These are phyloP conservation scores for Ramalina intermedia DNA, from an alignment of 495 filamentous ascomycete genomes.

Conservation along the genomic window DNA sequence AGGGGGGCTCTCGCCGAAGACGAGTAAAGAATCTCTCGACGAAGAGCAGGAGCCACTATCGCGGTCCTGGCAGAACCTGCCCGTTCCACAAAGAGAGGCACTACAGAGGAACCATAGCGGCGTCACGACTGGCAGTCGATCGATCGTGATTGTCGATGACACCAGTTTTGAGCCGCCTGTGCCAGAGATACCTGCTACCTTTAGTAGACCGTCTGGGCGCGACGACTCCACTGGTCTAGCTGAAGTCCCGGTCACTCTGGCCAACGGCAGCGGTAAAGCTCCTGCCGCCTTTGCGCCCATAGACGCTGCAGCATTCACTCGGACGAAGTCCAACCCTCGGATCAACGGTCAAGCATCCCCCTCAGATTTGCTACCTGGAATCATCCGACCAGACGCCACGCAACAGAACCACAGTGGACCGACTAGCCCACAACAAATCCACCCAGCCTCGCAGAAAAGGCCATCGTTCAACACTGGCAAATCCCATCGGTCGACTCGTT, in stretches of 20 bases:
- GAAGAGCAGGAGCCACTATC: conserved; percentile 12
- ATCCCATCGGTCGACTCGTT: conserved; percentile 10
- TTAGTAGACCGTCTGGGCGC: background rate
- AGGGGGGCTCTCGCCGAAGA: background rate
- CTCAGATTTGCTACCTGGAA: conserved; percentile 5
- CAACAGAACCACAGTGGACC: background rate
- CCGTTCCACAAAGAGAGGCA: conserved; percentile 11
- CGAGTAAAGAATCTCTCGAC: conserved; percentile 7
- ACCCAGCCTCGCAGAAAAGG: background rate
- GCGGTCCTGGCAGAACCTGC: conserved; percentile 9
- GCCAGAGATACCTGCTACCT: conserved; percentile 9
- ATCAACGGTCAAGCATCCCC: conserved; percentile 1
- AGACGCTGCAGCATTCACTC: background rate
- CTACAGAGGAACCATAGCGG: conserved; percentile 34
- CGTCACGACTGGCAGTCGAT: conserved; percentile 65
- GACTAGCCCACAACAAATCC: no score
- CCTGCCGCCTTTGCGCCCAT: background rate
- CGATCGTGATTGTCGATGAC: conserved; percentile 78
- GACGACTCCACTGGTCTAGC: background rate
- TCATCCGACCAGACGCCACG: conserved; percentile 3
- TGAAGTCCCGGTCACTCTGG: background rate
- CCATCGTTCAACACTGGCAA: conserved; percentile 7
- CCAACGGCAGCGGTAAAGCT: background rate
- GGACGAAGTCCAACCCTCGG: background rate
- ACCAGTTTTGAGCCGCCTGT: conserved; percentile 15